A percentile compares a stretch with the other conserved stretches of the same genome.
Conservation (phyloP, 129 eudicot species). For the Dittrichia graveolens region DNA sequence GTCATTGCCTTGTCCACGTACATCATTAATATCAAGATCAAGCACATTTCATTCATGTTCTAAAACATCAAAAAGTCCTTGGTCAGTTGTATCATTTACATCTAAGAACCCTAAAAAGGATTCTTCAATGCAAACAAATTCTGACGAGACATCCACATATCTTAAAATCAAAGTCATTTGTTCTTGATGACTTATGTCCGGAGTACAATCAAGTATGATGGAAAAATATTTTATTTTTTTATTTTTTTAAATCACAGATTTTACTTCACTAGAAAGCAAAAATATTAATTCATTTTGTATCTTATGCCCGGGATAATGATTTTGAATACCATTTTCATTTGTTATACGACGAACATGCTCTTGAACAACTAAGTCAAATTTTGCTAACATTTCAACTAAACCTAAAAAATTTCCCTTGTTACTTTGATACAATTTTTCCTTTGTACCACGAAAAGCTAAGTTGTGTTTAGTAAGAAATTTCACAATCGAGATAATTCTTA, state of each 20-base stretch:
- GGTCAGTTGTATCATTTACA: constrained; percentile 1
- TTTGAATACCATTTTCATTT: neutral
- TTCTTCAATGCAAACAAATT: constrained; percentile 16
- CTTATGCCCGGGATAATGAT: constrained; percentile 29
- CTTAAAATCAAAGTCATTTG: constrained; percentile 21
- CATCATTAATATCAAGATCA: constrained; percentile 3
- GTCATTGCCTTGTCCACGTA: neutral
- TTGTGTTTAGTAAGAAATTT: constrained; percentile 29
- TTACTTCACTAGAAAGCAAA: neutral
- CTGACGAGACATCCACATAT: neutral
- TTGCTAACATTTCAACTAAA: constrained; percentile 26
- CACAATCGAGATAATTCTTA: constrained; percentile 24
- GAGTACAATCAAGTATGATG: constrained; percentile 1
- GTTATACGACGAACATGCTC: constrained; percentile 21
- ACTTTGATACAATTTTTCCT: constrained; percentile 10
- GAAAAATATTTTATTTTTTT: constrained; percentile 25
- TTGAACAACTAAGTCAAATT: constrained; percentile 22
- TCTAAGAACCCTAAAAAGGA: constrained; percentile 27
- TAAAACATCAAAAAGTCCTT: constrained; percentile 19
- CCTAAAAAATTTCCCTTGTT: constrained; percentile 18
- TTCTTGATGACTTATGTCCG: constrained; percentile 7
- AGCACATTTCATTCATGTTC: neutral
- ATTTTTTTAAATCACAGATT: constrained; percentile 2
- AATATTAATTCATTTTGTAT: constrained; percentile 14
- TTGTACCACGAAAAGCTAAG: constrained; percentile 26